Base-by-base conservation (phyloP, 179 eudicot species). In the Pouteria campechiana region DNA sequence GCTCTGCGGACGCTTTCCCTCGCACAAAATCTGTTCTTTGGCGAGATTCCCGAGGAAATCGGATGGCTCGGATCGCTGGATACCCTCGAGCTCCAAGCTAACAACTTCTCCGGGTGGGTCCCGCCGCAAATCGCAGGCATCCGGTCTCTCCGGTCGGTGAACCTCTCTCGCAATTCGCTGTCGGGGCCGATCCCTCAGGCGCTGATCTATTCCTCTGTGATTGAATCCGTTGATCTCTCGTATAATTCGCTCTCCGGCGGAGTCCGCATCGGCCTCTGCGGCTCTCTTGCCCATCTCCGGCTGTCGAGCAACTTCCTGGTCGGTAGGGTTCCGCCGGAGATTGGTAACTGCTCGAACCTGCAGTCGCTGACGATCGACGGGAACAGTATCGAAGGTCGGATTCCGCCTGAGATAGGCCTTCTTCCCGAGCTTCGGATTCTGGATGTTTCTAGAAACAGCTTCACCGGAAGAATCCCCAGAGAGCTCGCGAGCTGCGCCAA, bases 371-470 rank as follows among this genome's bases (percentile, higher is more conserved):
- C 64, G 52, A 52, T 74, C 13, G 81, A 74, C 39, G 77, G 81
- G 11, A 74, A 74, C 44, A 67, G 67, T 2, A 41, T 70, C 41
- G 61, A 70, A 37, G 77, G 76, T 34, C 49, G 57, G 15, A 74
- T 74, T 24, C 74, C 81, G 21, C 40, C 44, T 8, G 60, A 72
- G 54, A 58, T 75, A 42, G 75, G 78, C 25, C 39, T n/a, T 10
- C 17, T 75, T 24, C 41, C 60, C 2, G 62, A 52, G 25, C 79
- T 76, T 37, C 50, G 70, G 42, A 45, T 76, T 46, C 53, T 76
- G 27, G 79, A 76, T 69, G 63, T 76, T 50, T 76, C 79, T 18
- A 61, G 76, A 42, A 76, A 76, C 42, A 76, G 83, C 58, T 58
- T 76, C 7, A 60, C 70, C 6, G 79, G 60, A 15, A 39, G 27